Percentiles rank a stretch among this genome's conserved stretches.
These are phyloP conservation scores for Rutstroemia sp. DNA, from an alignment of 2,329 filamentous ascomycete genomes.

Conservation along the genomic window DNA sequence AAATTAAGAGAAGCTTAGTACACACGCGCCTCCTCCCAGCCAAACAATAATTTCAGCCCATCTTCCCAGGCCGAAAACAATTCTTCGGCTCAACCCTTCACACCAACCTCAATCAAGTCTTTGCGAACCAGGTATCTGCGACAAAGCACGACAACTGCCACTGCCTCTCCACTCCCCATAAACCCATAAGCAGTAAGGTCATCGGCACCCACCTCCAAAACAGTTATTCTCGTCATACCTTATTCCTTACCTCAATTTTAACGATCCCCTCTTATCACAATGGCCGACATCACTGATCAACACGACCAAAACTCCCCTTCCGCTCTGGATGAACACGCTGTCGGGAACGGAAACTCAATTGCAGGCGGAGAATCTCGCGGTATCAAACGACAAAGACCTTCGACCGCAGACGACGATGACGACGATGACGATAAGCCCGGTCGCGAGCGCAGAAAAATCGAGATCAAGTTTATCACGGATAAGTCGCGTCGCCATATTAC, in stretches of 20 bases:
- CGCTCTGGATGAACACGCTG: constrained; percentile 66
- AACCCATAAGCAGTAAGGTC: constrained; percentile 28
- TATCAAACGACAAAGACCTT: constrained; percentile 81
- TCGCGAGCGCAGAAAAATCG: constrained; percentile 97
- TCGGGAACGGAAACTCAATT: constrained; percentile 62
- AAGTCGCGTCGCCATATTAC: constrained; percentile 99
- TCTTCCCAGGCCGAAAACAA: constrained; percentile 3
- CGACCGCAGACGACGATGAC: constrained; percentile 85
- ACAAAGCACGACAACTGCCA: constrained; percentile 29
- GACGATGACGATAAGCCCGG: constrained; percentile 97
- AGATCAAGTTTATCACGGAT: constrained; percentile 99
- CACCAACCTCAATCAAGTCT: constrained; percentile 30
- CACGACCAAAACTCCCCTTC: constrained; percentile 69
- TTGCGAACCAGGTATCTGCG: constrained; percentile 29
- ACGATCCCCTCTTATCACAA: constrained; percentile 31
- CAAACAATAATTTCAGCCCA: constrained; percentile 2
- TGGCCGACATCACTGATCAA: constrained; percentile 76
- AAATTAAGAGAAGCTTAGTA: background rate
- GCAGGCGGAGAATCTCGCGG: constrained; percentile 60
- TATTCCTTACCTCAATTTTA: constrained; percentile 8
- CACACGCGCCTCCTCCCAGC: background rate
- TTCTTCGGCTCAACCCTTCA: constrained; percentile 22
- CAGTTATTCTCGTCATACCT: constrained; percentile 31
- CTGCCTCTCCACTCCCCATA: constrained; percentile 27
- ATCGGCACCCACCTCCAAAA: constrained; percentile 29